Evolutionary conservation across 495 filamentous ascomycete genomes (phyloP).

Genomic region (Aspergillus bertholletiae): DNA sequence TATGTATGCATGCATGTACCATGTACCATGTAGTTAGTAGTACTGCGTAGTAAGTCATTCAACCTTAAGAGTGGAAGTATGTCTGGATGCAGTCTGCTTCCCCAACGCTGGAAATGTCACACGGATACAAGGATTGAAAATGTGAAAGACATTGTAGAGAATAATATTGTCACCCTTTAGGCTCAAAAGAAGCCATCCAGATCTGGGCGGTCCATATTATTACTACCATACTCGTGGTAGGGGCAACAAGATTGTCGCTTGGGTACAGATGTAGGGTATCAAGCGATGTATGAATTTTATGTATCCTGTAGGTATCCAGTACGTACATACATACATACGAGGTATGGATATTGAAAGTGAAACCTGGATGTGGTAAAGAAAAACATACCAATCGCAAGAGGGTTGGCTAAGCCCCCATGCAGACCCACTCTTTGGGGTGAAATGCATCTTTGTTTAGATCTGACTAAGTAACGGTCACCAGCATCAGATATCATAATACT

Average conservation of each 20-base stretch:
- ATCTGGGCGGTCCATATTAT: not conserved
- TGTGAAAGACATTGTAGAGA: not conserved
- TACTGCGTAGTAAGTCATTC: too few species aligned
- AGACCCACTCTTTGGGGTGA: constrained; percentile 10
- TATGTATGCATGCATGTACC: not conserved
- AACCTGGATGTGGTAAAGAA: not conserved
- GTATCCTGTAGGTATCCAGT: not conserved
- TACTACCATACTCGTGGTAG: not conserved
- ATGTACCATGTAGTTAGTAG: too few species aligned
- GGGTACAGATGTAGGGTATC: too few species aligned
- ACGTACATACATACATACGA: not conserved
- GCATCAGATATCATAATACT: not conserved
- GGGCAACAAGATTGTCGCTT: not conserved
- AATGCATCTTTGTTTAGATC: not conserved
- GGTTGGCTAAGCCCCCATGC: constrained; percentile 17
- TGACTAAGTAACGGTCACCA: not conserved
- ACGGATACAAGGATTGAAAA: not conserved
- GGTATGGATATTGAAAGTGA: not conserved
- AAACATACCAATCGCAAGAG: not conserved
- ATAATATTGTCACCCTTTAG: not conserved
- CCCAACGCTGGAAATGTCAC: not conserved
- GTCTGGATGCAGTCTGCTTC: not conserved
- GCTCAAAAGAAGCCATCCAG: too few species aligned
- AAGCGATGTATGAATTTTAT: not conserved
- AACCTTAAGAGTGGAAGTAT: too few species aligned